Evolutionary conservation across 2,329 filamentous ascomycete species (phyloP).

Genomic region (Ambrosiella xylebori): DNA sequence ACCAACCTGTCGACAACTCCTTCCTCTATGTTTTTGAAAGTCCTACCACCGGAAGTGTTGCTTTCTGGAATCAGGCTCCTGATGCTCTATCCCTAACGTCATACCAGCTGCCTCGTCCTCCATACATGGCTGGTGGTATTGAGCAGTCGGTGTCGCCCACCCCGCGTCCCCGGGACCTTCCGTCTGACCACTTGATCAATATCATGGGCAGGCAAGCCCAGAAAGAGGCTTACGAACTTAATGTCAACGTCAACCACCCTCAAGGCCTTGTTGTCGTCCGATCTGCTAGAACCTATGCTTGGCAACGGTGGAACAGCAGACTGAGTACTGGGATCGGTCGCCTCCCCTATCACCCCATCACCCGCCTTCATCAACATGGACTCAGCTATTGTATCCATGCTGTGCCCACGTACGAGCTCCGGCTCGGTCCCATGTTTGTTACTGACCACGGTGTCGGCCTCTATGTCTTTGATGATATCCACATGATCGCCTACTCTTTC

Average conservation of each 20-base stretch:
- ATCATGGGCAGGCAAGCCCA: too few relatives aligned
- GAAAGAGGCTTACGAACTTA: neutral
- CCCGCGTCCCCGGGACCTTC: neutral
- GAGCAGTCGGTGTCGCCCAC: neutral
- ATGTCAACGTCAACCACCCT: neutral
- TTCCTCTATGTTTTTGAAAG: too few relatives aligned
- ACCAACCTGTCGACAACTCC: too few relatives aligned
- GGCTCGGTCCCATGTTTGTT: neutral
- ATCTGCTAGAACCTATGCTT: neutral
- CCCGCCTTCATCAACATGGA: neutral
- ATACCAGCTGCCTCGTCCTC: neutral
- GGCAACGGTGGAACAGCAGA: neutral
- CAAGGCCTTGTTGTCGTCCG: neutral
- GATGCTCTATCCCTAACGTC: neutral
- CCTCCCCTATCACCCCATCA: neutral
- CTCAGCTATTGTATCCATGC: neutral
- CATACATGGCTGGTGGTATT: neutral
- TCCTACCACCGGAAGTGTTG: too few relatives aligned
- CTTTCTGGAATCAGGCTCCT: neutral
- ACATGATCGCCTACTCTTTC: neutral
- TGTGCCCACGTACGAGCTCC: neutral
- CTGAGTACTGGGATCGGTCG: neutral
- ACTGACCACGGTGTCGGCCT: neutral
- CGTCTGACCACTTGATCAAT: neutral
- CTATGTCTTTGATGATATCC: neutral